A percentile compares a stretch with the other conserved stretches of the same genome.
These are phyloP conservation scores for Eucalyptus decipiens DNA, from an alignment of 345 rosid genomes.

Conservation along the genomic window DNA sequence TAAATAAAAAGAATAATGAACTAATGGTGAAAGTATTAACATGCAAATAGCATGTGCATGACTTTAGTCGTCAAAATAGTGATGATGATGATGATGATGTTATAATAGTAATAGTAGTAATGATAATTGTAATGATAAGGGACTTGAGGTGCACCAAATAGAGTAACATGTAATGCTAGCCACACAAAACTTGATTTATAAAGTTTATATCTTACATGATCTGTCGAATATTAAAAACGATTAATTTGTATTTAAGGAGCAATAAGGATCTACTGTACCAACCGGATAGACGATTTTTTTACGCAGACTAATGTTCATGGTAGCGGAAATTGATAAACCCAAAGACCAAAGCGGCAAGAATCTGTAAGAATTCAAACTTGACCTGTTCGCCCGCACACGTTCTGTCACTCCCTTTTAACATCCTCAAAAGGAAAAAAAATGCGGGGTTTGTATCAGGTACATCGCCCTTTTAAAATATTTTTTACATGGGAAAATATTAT, in stretches of 20 bases:
- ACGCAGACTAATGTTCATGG: neutral
- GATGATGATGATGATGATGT: neutral
- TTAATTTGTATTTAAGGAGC: neutral
- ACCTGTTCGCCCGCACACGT: neutral
- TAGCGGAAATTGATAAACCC: neutral
- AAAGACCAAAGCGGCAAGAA: neutral
- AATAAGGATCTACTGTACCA: neutral
- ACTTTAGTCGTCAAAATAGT: neutral
- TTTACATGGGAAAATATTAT: neutral
- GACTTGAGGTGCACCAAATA: neutral
- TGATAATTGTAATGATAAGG: neutral
- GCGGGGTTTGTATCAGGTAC: neutral
- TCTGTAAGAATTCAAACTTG: neutral
- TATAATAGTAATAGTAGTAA: neutral
- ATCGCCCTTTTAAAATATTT: neutral
- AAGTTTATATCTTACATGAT: neutral
- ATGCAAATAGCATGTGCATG: neutral
- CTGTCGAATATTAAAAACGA: neutral
- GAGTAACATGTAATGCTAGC: neutral
- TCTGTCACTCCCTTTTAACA: neutral
- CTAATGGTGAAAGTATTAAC: neutral
- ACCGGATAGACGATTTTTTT: neutral
- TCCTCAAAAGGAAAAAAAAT: neutral
- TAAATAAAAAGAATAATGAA: neutral
- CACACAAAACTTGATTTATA: neutral